These are phyloP conservation scores for Curvularia sp. DNA, from an alignment of 2,329 filamentous ascomycete species.

Conservation along the genomic window DNA sequence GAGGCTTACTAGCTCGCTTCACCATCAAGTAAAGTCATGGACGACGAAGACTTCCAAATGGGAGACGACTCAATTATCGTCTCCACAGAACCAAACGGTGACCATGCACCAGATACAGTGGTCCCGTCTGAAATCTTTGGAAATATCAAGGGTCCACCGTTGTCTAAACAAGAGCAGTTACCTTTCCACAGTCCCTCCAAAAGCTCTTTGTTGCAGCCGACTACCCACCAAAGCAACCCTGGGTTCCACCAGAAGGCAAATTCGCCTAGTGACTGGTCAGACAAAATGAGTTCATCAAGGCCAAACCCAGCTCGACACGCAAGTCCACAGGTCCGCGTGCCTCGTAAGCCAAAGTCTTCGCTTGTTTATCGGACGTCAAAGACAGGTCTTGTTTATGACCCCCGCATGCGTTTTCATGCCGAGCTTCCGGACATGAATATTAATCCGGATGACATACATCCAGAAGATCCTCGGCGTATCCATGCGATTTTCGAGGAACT, in stretches of 20 bases:
- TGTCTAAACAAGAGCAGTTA: slow-evolving; percentile 34
- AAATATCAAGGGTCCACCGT: slow-evolving; percentile 19
- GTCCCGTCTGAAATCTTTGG: slow-evolving; percentile 40
- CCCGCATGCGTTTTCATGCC: slow-evolving; percentile 93
- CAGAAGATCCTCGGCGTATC: slow-evolving; percentile 91
- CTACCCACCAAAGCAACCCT: slow-evolving; percentile 9
- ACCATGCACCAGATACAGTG: slow-evolving; percentile 33
- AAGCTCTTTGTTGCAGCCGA: slow-evolving; percentile 16
- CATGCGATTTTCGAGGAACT: slow-evolving; percentile 92
- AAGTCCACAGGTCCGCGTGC: slow-evolving; percentile 39
- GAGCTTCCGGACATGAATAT: slow-evolving; percentile 62
- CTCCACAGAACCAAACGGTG: slow-evolving; percentile 46
- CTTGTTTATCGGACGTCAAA: slow-evolving; percentile 42
- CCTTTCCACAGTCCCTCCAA: slow-evolving; percentile 37
- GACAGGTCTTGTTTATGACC: slow-evolving; percentile 73
- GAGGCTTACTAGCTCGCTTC: slow-evolving; percentile 27
- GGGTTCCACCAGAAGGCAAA: slow-evolving; percentile 14
- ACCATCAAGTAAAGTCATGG: slow-evolving; percentile 29
- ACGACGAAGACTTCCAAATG: slow-evolving; percentile 41
- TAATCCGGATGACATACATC: slow-evolving; percentile 76
- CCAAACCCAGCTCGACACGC: slow-evolving; percentile 21
- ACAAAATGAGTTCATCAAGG: slow-evolving; percentile 34
- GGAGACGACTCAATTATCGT: slow-evolving; percentile 38
- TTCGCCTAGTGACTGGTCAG: slow-evolving; percentile 27
- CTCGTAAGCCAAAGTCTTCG: slow-evolving; percentile 45